Percentiles rank a stretch among this genome's conserved stretches.
Evolutionary conservation across 2,329 filamentous ascomycete species (phyloP).

Genomic region (Coniochaeta sp.): DNA sequence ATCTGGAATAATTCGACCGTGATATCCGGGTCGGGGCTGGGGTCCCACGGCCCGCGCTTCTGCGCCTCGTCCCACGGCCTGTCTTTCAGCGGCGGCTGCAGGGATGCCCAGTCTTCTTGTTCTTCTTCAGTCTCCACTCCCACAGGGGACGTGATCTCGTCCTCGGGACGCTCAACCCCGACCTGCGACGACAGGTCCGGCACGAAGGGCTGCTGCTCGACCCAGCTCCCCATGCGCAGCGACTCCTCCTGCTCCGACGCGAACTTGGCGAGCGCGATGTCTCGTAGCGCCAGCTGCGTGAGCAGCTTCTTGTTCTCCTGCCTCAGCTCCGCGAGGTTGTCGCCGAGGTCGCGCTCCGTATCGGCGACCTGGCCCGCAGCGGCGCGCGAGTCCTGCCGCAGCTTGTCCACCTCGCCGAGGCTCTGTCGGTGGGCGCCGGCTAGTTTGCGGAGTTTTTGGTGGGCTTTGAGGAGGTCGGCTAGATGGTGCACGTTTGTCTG

Average conservation of each 20-base stretch:
- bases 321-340: not conserved
- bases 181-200: not conserved
- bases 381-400: not conserved
- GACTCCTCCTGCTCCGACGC: not conserved
- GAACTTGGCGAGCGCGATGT: not conserved
- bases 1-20: not conserved
- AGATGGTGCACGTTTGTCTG: not conserved
- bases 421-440: not conserved
- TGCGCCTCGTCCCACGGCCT: not conserved
- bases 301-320: not conserved
- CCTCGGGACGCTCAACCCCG: not conserved
- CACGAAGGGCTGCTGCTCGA: not conserved
- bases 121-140: not conserved
- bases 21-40: not conserved
- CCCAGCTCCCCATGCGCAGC: not conserved
- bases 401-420: not conserved
- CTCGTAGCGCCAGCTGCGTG: not conserved
- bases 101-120: not conserved
- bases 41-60: not conserved
- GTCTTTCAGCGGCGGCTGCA: not conserved
- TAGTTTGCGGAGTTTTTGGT: not conserved
- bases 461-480: not conserved
- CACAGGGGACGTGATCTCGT: not conserved
- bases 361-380: not conserved
- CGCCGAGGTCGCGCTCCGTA: not conserved